Evolutionary conservation across 2,329 filamentous ascomycete species (phyloP), one percentile per base, ranked within the genome.

Genomic region (Neopestalotiopsis rosae): DNA sequence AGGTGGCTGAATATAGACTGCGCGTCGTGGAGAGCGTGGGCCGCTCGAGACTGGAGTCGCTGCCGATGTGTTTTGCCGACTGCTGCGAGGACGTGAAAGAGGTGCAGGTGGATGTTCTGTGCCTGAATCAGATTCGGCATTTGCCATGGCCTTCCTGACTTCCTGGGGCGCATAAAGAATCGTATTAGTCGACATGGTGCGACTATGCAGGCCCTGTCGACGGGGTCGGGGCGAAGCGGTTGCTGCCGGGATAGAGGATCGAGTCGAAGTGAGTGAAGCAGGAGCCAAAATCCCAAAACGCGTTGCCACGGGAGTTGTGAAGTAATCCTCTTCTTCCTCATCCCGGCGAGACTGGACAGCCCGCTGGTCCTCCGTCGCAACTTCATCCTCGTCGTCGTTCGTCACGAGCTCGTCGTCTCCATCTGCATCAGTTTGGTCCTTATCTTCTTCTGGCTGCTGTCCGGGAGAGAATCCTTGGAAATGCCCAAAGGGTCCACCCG

Each of bases 391-490:
- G 68, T 95, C 92, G 68, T 94, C 92, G 68, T 94, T 93, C 3
- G 92, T 95, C 13, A 93, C 87, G n/a, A 95, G 84, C 79, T 98
- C 95, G 74, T 97, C 95, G 75, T 98, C 95, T 0, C 94, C 94
- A 76, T 97, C 94, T 6, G 91, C 93, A 75, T 96, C 94, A 0
- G 93, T 94, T 69, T 94, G 90, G 59, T 88, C 86, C 72, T 86
- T 87, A 65, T 85, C 82, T 30, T 83, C 75, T 82, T 83, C 75
- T 82, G 86, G 58, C 75, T 78, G 83, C 72, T 79, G 78, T 72
- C 85, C 83, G 78, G 88, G 81, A 49, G 79, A 81, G 32, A 80
- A 78, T 72, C 69, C 74, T 72, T 76, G 73, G 30, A 72, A 77
- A 72, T 76, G 75, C 34, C 74, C 70, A 12, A 73, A 70, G 9